These are phyloP conservation scores for Monosporascus sp. DNA, from an alignment of 2,329 filamentous ascomycete genomes.

Conservation along the genomic window DNA sequence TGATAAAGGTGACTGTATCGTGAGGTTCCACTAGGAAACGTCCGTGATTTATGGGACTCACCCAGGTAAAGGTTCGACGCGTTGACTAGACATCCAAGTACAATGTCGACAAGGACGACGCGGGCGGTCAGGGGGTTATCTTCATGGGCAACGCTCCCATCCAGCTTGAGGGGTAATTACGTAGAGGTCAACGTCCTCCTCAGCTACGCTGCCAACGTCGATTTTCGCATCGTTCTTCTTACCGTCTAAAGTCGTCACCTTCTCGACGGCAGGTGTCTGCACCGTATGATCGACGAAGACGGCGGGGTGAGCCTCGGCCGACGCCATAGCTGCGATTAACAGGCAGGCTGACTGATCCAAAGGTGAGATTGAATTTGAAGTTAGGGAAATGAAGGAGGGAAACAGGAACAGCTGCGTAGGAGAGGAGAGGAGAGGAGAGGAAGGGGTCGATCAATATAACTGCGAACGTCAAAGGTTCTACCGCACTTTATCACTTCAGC, in stretches of 20 bases:
- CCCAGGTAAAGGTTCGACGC: slow-evolving; percentile 56
- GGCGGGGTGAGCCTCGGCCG: slow-evolving; percentile 17
- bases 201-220: slow-evolving; percentile 18
- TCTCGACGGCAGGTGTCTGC: slow-evolving; percentile 8
- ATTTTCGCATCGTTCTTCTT: slow-evolving; percentile 21
- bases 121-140: slow-evolving; percentile 45
- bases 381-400: neutral
- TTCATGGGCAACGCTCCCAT: slow-evolving; percentile 27
- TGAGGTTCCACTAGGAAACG: no score
- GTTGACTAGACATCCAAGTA: slow-evolving; percentile 50
- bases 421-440: no score
- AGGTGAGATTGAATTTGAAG: neutral
- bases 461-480: no score
- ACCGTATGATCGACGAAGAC: slow-evolving; percentile 15
- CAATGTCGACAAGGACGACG: slow-evolving; percentile 46
- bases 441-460: no score
- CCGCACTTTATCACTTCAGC: no score
- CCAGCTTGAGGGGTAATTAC: slow-evolving; percentile 34
- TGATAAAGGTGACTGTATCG: no score
- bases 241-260: slow-evolving; percentile 6
- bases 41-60: slow-evolving; percentile 26
- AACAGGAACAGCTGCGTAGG: no score
- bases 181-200: slow-evolving; percentile 35
- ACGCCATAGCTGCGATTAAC: slow-evolving; percentile 15
- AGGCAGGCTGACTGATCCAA: neutral